Conservation (phyloP, 768 basidiomycete species). For the Bullera alba region DNA sequence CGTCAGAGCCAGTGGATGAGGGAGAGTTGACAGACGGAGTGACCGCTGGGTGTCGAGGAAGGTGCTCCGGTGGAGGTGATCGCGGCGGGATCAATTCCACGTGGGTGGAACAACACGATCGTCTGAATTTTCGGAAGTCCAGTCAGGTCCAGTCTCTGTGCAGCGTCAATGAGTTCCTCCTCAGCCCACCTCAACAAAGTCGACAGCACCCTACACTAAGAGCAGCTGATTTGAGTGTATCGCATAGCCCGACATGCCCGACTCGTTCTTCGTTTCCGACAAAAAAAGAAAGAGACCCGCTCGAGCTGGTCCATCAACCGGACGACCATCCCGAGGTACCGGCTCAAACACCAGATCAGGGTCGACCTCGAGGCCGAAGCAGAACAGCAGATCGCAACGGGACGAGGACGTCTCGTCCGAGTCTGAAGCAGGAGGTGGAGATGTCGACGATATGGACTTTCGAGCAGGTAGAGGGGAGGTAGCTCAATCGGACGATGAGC, state of each 20-base stretch:
- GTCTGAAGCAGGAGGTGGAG: conserved; percentile 32
- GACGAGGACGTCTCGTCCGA: conserved; percentile 38
- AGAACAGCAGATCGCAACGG: conserved; percentile 4
- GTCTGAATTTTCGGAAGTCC: too few relatives aligned
- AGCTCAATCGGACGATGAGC: conserved; percentile 59
- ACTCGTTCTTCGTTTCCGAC: conserved; percentile 65
- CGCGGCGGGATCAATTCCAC: too few relatives aligned
- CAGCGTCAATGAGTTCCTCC: too few relatives aligned
- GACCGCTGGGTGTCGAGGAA: too few relatives aligned
- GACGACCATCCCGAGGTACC: conserved; percentile 34
- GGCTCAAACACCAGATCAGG: conserved; percentile 37
- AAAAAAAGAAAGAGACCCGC: conserved; percentile 47
- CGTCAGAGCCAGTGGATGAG: too few relatives aligned
- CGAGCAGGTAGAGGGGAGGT: conserved; percentile 54
- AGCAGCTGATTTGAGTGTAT: not conserved
- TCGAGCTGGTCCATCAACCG: conserved; percentile 57
- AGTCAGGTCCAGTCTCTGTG: too few relatives aligned
- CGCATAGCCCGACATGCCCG: conserved; percentile 55
- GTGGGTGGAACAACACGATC: too few relatives aligned
- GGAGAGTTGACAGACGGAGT: too few relatives aligned
- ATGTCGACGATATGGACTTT: conserved; percentile 69
- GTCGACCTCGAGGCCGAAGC: conserved; percentile 3
- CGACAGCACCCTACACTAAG: too few relatives aligned
- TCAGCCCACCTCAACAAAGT: too few relatives aligned
- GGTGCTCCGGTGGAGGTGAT: too few relatives aligned